phyloP scores from a whole-genome alignment of 495 filamentous ascomycete species.

The Aspergillus indologenus region DNA sequence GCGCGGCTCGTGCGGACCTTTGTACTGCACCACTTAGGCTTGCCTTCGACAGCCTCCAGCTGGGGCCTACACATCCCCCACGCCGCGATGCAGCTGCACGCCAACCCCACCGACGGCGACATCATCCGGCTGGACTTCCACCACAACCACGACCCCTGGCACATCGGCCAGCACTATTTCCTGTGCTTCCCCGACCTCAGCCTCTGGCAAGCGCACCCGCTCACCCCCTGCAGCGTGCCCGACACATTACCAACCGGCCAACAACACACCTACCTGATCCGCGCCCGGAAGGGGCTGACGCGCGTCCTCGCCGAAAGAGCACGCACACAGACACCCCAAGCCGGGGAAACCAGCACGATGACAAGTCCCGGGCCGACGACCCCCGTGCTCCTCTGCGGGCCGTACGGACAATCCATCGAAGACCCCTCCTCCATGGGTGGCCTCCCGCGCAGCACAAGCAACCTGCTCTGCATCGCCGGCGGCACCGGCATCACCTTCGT shows the following conservation, averaged over 20 bases:
- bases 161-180: conserved; percentile 64
- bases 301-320: conserved; percentile 47
- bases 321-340: background rate
- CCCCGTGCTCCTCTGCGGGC: conserved; percentile 53
- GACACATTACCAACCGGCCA: conserved; percentile 27
- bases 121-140: conserved; percentile 56
- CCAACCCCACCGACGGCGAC: conserved; percentile 48
- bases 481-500: conserved; percentile 65
- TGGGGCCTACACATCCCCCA: conserved; percentile 41
- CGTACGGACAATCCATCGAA: conserved; percentile 53
- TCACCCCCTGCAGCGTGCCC: conserved; percentile 57
- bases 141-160: conserved; percentile 55
- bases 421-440: no score
- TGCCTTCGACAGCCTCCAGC: conserved; percentile 37
- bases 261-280: conserved; percentile 60
- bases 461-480: conserved; percentile 60
- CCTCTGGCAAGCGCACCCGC: conserved; percentile 67
- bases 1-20: conserved; percentile 48
- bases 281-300: conserved; percentile 59
- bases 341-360: background rate
- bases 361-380: conserved; percentile 30
- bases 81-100: conserved; percentile 47
- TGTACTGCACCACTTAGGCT: conserved; percentile 47
- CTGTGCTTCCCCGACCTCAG: conserved; percentile 57
- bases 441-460: conserved; percentile 42